phyloP scores from a whole-genome alignment of 2,329 filamentous ascomycete species.

The Chalara sp. region DNA sequence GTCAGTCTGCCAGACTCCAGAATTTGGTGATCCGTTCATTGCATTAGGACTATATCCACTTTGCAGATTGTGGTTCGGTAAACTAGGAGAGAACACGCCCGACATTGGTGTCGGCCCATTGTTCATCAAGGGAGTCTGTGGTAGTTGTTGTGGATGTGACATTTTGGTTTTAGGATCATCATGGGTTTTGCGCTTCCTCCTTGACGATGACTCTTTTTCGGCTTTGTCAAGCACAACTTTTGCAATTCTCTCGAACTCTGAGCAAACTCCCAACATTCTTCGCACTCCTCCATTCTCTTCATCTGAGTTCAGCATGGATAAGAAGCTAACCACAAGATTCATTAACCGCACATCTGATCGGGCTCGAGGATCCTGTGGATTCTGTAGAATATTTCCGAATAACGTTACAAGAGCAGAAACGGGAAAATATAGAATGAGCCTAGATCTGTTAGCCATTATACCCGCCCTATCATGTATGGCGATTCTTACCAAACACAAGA shows the following conservation, averaged over 20 bases:
- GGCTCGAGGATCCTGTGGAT: conserved; percentile 82
- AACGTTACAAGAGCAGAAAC: conserved; percentile 91
- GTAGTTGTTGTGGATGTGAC: conserved; percentile 12
- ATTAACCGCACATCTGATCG: conserved; percentile 86
- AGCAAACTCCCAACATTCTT: conserved; percentile 87
- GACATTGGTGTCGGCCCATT: conserved; percentile 13
- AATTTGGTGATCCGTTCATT: conserved; percentile 14
- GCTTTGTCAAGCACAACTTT: conserved; percentile 85
- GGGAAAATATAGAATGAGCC: conserved; percentile 92
- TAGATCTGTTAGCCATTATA: conserved; percentile 21
- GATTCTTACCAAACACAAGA: conserved; percentile 80
- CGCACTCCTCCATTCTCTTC: conserved; percentile 86
- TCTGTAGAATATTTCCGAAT: conserved; percentile 94
- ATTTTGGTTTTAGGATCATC: conserved; percentile 32
- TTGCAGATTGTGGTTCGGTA: conserved; percentile 18
- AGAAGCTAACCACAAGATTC: conserved; percentile 86
- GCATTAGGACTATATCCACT: conserved; percentile 22
- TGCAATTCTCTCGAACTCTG: conserved; percentile 94
- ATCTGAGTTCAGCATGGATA: conserved; percentile 83
- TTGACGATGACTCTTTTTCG: conserved; percentile 62
- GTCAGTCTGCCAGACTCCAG: conserved; percentile 16
- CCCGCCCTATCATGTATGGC: too few relatives aligned
- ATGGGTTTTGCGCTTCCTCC: conserved; percentile 77
- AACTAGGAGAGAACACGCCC: conserved; percentile 21
- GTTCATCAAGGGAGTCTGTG: conserved; percentile 19